Conservation (phyloP, 208 protist species). For the Trypanosomatidae sp. region DNA sequence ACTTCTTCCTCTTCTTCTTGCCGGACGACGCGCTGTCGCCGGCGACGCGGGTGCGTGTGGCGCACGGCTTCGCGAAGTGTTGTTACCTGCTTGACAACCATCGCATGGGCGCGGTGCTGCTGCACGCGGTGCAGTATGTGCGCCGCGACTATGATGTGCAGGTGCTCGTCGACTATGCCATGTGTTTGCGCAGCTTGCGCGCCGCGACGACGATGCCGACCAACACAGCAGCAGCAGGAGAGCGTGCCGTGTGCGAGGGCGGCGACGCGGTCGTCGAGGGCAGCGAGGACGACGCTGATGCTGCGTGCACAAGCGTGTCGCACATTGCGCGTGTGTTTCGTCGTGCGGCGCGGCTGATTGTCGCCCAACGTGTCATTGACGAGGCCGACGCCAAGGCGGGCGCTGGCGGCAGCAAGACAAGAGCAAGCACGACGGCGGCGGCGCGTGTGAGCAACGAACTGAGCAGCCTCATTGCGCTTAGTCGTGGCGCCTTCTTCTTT, state of each 20-base stretch:
- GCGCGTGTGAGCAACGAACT: conserved; percentile 11
- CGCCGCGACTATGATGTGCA: conserved; percentile 18
- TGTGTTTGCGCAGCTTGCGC: conserved; percentile 11
- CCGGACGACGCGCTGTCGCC: conserved; percentile 31
- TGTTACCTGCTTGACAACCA: conserved; percentile 42
- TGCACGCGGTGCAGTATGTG: conserved; percentile 32
- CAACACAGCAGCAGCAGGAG: no score
- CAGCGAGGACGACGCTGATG: no score
- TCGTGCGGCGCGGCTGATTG: conserved; percentile 23
- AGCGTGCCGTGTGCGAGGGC: no score
- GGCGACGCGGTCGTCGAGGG: no score
- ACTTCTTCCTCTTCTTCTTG: conserved; percentile 49
- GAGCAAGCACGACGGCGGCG: neutral
- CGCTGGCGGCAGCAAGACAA: neutral
- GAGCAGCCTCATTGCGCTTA: conserved; percentile 56
- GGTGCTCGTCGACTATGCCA: conserved; percentile 19
- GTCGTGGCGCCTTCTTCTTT: conserved; percentile 72
- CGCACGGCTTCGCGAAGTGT: conserved; percentile 33
- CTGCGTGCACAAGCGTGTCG: no score
- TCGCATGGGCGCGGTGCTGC: conserved; percentile 32
- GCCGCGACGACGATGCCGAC: conserved; percentile 13
- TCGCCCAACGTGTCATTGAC: conserved; percentile 18
- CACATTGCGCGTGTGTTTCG: conserved; percentile 16
- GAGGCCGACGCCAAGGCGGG: conserved; percentile 4
- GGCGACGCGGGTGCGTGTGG: conserved; percentile 22